Evolutionary conservation across 345 rosid species (phyloP), one percentile per base, ranked within the genome.

Genomic region (Brassica nigra): DNA sequence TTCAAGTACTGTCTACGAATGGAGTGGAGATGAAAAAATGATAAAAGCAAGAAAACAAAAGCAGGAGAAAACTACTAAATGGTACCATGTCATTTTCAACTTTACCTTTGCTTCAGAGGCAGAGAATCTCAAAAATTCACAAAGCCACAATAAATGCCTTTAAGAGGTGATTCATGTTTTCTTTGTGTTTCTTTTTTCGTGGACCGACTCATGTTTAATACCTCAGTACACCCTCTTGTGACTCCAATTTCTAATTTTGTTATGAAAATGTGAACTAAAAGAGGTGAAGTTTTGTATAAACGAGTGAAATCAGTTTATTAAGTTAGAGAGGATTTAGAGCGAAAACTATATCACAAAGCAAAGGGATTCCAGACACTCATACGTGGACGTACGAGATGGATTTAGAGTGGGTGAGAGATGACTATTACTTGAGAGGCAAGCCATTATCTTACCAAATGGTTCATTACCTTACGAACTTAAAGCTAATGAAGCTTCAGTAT

Each of bases 81-180:
- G 83, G 83, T 80, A 67, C 52, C 5, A 37, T 80, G 72, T 80
- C 67, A 70, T 75, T 68, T 75, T 75, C 76, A 61, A 62, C 34
- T 39, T 28, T 55, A 69, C 67, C 79, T 80, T 80, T 80, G 77
- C 83, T 80, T 80, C 76, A 71, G 80, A 64, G 59, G 69, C 77
- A 80, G 77, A 65, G 16, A 75, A 80, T 11, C 55, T 37, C 58
- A 70, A 42, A 70, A 55, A 63, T 55, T 65, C 62, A 65, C 62
- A 62, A 49, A 52, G 30, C 15, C 73, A 73, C 61, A 55, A 39
- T 59, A 68, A 74, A 68, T 69, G 57, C 57, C 18, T 49, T 49
- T 49, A 49, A 34, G 57, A 49, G 55, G 57, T 49, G 7, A 49
- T 49, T 49, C 57, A 49, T 49, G 57, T 49, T 49, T 49, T 5